Conservation (phyloP, 257 asterid genomes). For the Echites panduratus region DNA sequence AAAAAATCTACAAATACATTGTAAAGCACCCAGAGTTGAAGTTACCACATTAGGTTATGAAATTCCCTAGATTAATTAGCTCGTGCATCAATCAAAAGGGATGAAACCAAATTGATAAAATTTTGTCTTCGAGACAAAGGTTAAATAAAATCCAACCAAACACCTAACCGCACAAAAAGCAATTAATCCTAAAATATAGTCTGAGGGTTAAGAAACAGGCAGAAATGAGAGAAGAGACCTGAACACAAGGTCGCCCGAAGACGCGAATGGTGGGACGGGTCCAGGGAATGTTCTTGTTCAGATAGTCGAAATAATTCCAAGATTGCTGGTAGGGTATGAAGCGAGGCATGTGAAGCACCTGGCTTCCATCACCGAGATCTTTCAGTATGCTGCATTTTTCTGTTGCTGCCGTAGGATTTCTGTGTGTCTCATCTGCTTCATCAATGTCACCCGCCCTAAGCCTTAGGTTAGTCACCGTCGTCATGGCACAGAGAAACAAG, state of each 20-base stretch:
- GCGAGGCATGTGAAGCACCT: conserved; percentile 45
- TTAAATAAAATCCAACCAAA: neutral
- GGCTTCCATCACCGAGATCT: conserved; percentile 73
- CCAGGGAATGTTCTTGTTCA: conserved; percentile 85
- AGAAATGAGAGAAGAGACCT: conserved; percentile 37
- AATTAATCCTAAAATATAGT: neutral
- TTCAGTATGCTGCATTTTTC: neutral
- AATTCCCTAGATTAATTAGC: neutral
- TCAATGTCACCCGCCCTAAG: neutral
- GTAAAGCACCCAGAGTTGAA: neutral
- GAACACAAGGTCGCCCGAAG: conserved; percentile 62
- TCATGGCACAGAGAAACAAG: neutral
- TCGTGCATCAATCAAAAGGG: neutral
- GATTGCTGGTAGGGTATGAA: conserved; percentile 58
- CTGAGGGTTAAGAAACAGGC: neutral
- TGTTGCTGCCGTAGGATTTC: neutral
- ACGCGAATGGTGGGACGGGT: conserved; percentile 83
- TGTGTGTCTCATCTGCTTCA: neutral
- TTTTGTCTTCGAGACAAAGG: neutral
- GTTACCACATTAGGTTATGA: neutral
- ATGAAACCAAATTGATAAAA: neutral
- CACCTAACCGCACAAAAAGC: neutral
- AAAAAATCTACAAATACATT: neutral
- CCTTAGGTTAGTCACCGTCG: conserved; percentile 13
- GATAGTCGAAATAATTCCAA: conserved; percentile 68